Evolutionary conservation across 2,329 filamentous ascomycete genomes (phyloP), one percentile per base, ranked within the genome.

Genomic region (Coleophoma crateriformis): DNA sequence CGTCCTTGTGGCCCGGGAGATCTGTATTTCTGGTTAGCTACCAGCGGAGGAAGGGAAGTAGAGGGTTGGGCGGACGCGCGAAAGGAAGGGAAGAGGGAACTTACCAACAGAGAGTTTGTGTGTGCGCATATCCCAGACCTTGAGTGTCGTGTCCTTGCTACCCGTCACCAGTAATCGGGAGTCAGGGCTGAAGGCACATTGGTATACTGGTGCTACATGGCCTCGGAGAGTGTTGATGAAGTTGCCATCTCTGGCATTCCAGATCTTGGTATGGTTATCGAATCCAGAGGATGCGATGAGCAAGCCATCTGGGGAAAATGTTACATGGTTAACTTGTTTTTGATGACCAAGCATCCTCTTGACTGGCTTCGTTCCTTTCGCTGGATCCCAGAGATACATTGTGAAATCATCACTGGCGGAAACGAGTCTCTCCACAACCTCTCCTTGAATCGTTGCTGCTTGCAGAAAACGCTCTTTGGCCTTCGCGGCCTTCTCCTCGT

Each of bases 351-450:
- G 71, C 70, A 97, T 79, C 33, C 90, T 78, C n/a, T 88, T 87
- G 3, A 97, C 74, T 1, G 92, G 91, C 67, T 97, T 96, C 7
- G 77, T 88, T 4, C 85, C 84, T 40, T 75, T 77, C 10, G 84
- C 76, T 0, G 91, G 91, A 52, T 95, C 88, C 92, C 92, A 99
- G 7, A 99, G 78, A 65, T 90, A 96, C 79, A 99, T 92, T 6
- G 91, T 96, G 67, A 91, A 95, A 67, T 99, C 94, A 64, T 97
- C 94, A 57, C 87, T 92, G 2, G 92, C 94, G 8, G 90, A 95
- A 3, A 95, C 88, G 4, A 97, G 71, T 27, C 88, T 81, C 71
- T 99, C 94, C 1, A 87, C 82, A 19, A 95, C 76, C 62, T 85
- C 82, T 22, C 87, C 87, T 55, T 85, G 81, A 27, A 90, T 77